Conservation (phyloP, 306 rosid species). For the Calophaca sinica region DNA sequence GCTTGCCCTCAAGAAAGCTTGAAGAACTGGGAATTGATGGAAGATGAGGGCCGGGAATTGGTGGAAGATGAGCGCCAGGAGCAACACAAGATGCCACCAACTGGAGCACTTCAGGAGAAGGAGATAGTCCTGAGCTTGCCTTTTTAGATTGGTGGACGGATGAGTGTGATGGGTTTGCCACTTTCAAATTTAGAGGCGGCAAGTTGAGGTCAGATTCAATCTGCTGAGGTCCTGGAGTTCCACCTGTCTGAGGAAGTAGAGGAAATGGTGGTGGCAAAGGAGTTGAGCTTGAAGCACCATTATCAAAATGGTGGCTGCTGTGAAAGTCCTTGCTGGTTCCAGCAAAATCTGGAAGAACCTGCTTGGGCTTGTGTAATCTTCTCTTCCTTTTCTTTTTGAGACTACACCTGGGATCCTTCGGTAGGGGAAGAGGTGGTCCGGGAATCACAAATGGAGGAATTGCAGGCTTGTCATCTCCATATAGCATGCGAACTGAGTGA, state of each 20-base stretch:
- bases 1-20: constrained; percentile 56
- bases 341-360: constrained; percentile 53
- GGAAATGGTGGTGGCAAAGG: constrained; percentile 67
- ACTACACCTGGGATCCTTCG: constrained; percentile 87
- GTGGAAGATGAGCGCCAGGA: constrained; percentile 60
- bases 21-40: constrained; percentile 62
- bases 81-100: constrained; percentile 84
- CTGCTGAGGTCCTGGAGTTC: constrained; percentile 52
- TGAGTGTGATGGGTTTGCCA: constrained; percentile 52
- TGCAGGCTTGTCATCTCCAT: constrained; percentile 79
- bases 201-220: constrained; percentile 67
- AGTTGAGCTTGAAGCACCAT: constrained; percentile 70
- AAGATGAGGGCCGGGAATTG: constrained; percentile 51
- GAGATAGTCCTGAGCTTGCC: constrained; percentile 66
- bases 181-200: constrained; percentile 54
- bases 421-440: constrained; percentile 83
- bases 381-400: constrained; percentile 75
- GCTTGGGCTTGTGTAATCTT: constrained; percentile 56
- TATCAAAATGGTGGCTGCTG: constrained; percentile 51
- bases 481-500: constrained; percentile 85
- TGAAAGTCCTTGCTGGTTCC: constrained; percentile 61
- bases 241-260: constrained; percentile 60
- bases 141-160: constrained; percentile 55
- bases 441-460: constrained; percentile 97
- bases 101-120: constrained; percentile 94